These are phyloP conservation scores for Amanita pseudoporphyria DNA, from an alignment of 768 basidiomycete genomes.

Conservation along the genomic window DNA sequence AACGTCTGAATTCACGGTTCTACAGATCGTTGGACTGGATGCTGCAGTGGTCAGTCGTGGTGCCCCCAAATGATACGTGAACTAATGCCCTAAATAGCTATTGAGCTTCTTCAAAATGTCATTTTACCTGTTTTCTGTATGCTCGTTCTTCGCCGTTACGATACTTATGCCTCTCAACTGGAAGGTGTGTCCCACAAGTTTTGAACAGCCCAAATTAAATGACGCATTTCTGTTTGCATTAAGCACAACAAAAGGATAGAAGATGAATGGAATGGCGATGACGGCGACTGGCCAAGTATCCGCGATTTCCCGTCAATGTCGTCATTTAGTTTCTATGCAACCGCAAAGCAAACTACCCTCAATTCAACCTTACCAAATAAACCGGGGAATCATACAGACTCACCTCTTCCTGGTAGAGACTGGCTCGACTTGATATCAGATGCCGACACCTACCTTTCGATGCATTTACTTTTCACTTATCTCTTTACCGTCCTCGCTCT, in stretches of 20 bases:
- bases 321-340: conserved; percentile 14
- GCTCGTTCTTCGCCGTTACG: conserved; percentile 69
- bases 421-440: conserved; percentile 90
- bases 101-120: conserved; percentile 94
- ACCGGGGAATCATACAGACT: not conserved
- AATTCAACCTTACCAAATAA: conserved; percentile 4
- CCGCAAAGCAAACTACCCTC: conserved; percentile 20
- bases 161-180: conserved; percentile 96
- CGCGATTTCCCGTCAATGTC: conserved; percentile 7
- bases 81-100: conserved; percentile 37
- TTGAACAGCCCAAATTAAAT: not conserved
- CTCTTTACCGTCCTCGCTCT: conserved; percentile 84
- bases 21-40: conserved; percentile 95
- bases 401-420: conserved; percentile 29
- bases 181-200: conserved; percentile 45
- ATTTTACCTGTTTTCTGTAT: conserved; percentile 83
- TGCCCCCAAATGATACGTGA: not conserved
- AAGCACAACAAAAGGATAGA: conserved; percentile 70
- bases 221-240: not conserved
- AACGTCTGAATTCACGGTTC: conserved; percentile 85
- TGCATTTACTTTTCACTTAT: conserved; percentile 91
- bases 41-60: conserved; percentile 75
- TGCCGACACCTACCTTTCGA: conserved; percentile 79
- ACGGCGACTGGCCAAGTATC: conserved; percentile 36
- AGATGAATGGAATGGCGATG: conserved; percentile 39